Percentiles rank a stretch among this genome's conserved stretches.
Conservation (phyloP, 345 rosid species). For the Syzygium aromaticum region DNA sequence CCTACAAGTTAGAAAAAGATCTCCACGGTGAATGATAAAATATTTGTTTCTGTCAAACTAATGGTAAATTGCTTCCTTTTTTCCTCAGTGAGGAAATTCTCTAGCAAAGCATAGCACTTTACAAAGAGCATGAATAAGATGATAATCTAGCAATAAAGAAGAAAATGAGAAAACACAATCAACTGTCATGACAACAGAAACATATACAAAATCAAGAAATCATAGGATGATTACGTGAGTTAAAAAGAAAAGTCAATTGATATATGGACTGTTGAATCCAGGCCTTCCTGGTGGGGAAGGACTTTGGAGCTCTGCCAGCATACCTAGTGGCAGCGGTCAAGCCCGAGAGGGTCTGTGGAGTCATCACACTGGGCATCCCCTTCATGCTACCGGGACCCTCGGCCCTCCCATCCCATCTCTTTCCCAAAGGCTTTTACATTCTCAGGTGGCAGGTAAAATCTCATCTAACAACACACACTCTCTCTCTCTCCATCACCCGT, state of each 20-base stretch:
- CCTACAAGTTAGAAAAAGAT: neutral
- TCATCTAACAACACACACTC: too few relatives aligned
- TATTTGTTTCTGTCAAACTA: neutral
- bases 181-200: neutral
- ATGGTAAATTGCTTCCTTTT: neutral
- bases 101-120: neutral
- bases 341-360: slow-evolving; percentile 23
- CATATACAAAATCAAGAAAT: neutral
- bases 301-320: slow-evolving; percentile 25
- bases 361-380: slow-evolving; percentile 27
- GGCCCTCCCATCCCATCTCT: neutral
- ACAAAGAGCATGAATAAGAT: neutral
- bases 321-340: slow-evolving; percentile 9
- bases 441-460: slow-evolving; percentile 28
- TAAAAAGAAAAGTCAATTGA: neutral
- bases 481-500: neutral
- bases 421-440: slow-evolving; percentile 30
- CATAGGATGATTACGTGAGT: neutral
- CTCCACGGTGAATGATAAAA: neutral
- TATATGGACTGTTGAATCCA: neutral
- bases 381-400: slow-evolving; percentile 23
- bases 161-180: neutral
- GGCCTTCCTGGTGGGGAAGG: slow-evolving; percentile 34
- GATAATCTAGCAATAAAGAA: neutral
- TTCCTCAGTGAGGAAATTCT: neutral